Base-by-base conservation (phyloP, 1,284 basidiomycete species). In the Prillingera fragicola region DNA sequence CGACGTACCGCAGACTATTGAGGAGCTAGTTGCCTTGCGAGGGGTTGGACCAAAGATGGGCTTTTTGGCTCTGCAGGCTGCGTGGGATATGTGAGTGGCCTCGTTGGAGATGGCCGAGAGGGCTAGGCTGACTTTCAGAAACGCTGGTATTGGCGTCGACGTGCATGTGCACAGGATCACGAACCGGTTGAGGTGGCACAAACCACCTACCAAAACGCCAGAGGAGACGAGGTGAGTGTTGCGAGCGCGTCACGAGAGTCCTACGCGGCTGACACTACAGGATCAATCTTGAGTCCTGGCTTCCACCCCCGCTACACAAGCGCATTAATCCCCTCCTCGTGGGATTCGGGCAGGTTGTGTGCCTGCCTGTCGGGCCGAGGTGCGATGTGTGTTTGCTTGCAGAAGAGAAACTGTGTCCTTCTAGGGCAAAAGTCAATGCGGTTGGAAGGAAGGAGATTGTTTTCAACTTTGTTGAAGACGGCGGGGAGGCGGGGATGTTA, bases 11-110 rank as follows among this genome's bases (percentile, higher is more conserved):
- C 82, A 85, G 63, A 90, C 86, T 0, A 80, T 84, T 2, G 87
- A 91, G 37, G 87, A 87, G 40, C 73, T 95, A 9, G 86, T 87
- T 53, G 82, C 82, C 14, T 71, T 95, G 8, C 81, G 82, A 4
- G 90, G 90, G 0, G 88, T 94, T 0, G 90, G 91, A 0, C 89
- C 88, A 0, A 95, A 95, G 69, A 91, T 95, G 87, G 87, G 86
- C 1, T 90, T 87, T 67, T 64, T 92, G 33, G 76, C 83, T 0
- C 75, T 96, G 1, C 88, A 92, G 55, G 78, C 80, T 36, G 87
- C 82, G 13, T 95, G 91, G 90, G 78, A 85, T 49, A 62, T 88
- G 85, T 87, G 59, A 45, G 81, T 63, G 12, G 23, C 18, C 22
- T 26, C 18, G 4, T 15, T 29, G 15, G 10, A 33, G n/a, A 23